phyloP scores from a whole-genome alignment of 2,329 filamentous ascomycete species.

The Amylocarpus encephaloides region DNA sequence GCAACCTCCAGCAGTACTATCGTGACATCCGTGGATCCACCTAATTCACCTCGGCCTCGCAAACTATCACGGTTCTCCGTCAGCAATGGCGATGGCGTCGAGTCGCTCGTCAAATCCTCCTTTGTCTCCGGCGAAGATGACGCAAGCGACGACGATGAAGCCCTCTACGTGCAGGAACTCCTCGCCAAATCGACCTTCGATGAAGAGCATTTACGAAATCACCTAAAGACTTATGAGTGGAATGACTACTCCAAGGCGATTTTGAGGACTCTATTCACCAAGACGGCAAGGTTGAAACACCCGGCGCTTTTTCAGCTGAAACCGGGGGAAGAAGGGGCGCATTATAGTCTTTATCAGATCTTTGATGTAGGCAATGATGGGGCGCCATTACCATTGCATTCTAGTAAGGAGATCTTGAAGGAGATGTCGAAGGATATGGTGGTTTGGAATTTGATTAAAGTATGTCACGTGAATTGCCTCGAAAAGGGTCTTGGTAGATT shows the following conservation, averaged over 20 bases:
- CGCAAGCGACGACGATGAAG: slow-evolving; percentile 4
- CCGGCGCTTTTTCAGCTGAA: background rate
- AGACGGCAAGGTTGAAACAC: background rate
- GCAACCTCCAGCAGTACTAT: background rate
- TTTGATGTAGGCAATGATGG: slow-evolving; percentile 10
- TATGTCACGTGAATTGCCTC: background rate
- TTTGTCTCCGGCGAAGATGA: slow-evolving; percentile 4
- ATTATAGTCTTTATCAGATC: slow-evolving; percentile 6
- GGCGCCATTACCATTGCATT: slow-evolving; percentile 4
- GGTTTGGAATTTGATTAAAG: slow-evolving; percentile 5
- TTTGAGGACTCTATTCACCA: slow-evolving; percentile 1
- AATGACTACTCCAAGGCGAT: slow-evolving; percentile 1
- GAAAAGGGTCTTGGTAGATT: too few species aligned
- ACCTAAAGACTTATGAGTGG: slow-evolving; percentile 4
- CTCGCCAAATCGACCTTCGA: background rate
- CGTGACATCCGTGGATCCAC: background rate
- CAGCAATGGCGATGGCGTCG: background rate
- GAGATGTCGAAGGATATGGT: slow-evolving; percentile 3
- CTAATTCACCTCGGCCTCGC: background rate
- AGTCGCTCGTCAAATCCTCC: background rate
- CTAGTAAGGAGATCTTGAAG: background rate
- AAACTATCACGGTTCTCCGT: background rate
- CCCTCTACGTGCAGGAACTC: slow-evolving; percentile 7
- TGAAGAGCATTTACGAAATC: slow-evolving; percentile 1
- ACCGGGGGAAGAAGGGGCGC: slow-evolving; percentile 1